A percentile compares a stretch with the other conserved stretches of the same genome.
phyloP scores from a whole-genome alignment of 1,284 basidiomycete species.

The Singerocomus inundabilis region DNA sequence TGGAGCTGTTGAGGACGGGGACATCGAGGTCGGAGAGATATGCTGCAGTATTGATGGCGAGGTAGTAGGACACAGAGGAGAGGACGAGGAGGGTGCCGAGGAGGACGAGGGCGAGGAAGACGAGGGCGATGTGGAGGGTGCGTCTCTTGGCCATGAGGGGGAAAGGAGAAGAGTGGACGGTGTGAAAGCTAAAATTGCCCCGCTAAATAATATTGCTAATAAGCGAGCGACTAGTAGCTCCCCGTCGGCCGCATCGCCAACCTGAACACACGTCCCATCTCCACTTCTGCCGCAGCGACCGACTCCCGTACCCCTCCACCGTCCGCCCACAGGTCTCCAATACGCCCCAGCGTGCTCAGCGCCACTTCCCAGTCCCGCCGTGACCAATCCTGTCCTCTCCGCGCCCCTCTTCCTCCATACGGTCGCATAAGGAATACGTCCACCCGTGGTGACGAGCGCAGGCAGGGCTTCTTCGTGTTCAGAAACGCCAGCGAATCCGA shows the following conservation, averaged over 20 bases:
- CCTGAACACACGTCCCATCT: slow-evolving; percentile 50
- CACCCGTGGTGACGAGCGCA: slow-evolving; percentile 43
- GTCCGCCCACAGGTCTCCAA: slow-evolving; percentile 55
- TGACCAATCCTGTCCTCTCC: slow-evolving; percentile 70
- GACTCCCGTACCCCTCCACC: slow-evolving; percentile 50
- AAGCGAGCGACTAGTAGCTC: too few species aligned
- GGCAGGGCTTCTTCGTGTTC: slow-evolving; percentile 34
- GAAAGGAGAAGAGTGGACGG: slow-evolving; percentile 12
- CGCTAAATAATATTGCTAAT: too few species aligned
- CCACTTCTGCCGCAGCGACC: slow-evolving; percentile 45
- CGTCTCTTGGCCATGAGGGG: slow-evolving; percentile 56
- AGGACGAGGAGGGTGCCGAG: slow-evolving; percentile 91
- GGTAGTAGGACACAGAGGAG: slow-evolving; percentile 87
- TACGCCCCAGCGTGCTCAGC: slow-evolving; percentile 43
- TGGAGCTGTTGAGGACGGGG: slow-evolving; percentile 50
- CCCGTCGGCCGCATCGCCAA: slow-evolving; percentile 51
- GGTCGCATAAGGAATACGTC: slow-evolving; percentile 52
- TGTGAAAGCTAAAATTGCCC: background rate
- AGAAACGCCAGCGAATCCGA: slow-evolving; percentile 59
- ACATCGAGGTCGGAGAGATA: slow-evolving; percentile 82
- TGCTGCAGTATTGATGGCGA: slow-evolving; percentile 77
- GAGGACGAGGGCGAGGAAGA: slow-evolving; percentile 81
- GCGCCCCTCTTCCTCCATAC: slow-evolving; percentile 45
- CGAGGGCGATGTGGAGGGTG: slow-evolving; percentile 67
- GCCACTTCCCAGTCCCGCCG: slow-evolving; percentile 59